phyloP scores from a whole-genome alignment of 805 yeast genomes.

The Schwanniomyces vanrijiae region DNA sequence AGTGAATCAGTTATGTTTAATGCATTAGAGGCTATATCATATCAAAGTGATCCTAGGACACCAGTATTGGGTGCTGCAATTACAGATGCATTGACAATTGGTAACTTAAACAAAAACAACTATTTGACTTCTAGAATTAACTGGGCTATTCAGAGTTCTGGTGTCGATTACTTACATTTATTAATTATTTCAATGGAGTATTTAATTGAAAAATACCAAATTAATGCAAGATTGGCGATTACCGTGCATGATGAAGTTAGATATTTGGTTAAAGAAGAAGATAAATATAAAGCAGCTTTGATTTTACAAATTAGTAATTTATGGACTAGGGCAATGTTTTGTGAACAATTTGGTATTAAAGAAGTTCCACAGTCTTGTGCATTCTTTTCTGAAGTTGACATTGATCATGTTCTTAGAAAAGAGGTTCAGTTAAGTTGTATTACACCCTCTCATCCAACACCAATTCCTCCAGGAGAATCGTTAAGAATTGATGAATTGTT shows the following conservation, averaged over 20 bases:
- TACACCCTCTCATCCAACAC: slow-evolving; percentile 77
- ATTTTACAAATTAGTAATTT: slow-evolving; percentile 85
- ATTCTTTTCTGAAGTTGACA: slow-evolving; percentile 89
- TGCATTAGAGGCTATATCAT: slow-evolving; percentile 82
- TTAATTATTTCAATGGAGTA: slow-evolving; percentile 86
- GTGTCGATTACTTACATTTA: slow-evolving; percentile 92
- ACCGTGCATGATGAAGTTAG: slow-evolving; percentile 97
- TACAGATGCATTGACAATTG: slow-evolving; percentile 73
- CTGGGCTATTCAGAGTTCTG: slow-evolving; percentile 98
- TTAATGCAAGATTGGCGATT: slow-evolving; percentile 75
- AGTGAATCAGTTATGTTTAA: slow-evolving; percentile 92
- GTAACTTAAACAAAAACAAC: slow-evolving; percentile 60
- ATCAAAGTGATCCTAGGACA: slow-evolving; percentile 75
- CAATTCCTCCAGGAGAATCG: slow-evolving; percentile 80
- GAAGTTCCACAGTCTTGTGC: slow-evolving; percentile 95
- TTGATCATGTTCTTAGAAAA: slow-evolving; percentile 84
- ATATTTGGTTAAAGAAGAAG: slow-evolving; percentile 70
- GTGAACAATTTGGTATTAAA: slow-evolving; percentile 84
- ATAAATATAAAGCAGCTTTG: slow-evolving; percentile 74
- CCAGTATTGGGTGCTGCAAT: slow-evolving; percentile 94
- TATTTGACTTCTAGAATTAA: slow-evolving; percentile 89
- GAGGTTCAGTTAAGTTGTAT: slow-evolving; percentile 91
- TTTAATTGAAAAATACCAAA: slow-evolving; percentile 56
- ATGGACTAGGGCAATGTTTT: slow-evolving; percentile 96
- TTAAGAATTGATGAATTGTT: slow-evolving; percentile 58